A percentile compares a stretch with the other conserved stretches of the same genome.
These are phyloP conservation scores for Alternaria alternata DNA, from an alignment of 2,329 filamentous ascomycete genomes.

Conservation along the genomic window DNA sequence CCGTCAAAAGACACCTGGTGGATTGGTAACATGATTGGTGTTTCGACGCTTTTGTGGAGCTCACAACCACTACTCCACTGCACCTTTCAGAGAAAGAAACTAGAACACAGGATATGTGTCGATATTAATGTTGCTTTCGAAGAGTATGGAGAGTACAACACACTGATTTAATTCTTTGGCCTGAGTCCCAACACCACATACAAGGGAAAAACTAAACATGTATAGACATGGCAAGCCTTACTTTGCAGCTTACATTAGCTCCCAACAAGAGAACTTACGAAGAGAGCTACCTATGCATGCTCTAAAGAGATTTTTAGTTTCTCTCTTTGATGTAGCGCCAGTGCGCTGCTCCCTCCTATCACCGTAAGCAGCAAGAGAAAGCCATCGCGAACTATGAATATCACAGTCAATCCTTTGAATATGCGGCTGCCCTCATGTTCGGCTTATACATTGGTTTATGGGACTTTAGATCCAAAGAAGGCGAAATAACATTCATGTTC, in stretches of 20 bases:
- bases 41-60: background rate
- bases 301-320: too few relatives aligned
- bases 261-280: accelerated
- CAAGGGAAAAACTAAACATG: too few relatives aligned
- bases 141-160: background rate
- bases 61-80: background rate
- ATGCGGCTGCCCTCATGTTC: background rate
- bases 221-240: accelerated
- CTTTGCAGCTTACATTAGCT: too few relatives aligned
- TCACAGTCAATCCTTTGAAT: background rate
- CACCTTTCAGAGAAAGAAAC: background rate
- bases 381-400: accelerated
- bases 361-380: background rate
- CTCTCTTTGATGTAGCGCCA: too few relatives aligned
- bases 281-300: accelerated
- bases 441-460: accelerated
- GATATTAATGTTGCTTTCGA: accelerated
- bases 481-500: accelerated
- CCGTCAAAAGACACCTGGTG: background rate
- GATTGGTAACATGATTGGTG: background rate
- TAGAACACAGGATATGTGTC: background rate
- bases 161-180: too few relatives aligned
- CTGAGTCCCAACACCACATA: too few relatives aligned
- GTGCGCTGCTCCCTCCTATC: background rate
- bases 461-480: background rate